Base-by-base conservation (phyloP, 805 yeast genomes). In the Candida multigemmis region DNA sequence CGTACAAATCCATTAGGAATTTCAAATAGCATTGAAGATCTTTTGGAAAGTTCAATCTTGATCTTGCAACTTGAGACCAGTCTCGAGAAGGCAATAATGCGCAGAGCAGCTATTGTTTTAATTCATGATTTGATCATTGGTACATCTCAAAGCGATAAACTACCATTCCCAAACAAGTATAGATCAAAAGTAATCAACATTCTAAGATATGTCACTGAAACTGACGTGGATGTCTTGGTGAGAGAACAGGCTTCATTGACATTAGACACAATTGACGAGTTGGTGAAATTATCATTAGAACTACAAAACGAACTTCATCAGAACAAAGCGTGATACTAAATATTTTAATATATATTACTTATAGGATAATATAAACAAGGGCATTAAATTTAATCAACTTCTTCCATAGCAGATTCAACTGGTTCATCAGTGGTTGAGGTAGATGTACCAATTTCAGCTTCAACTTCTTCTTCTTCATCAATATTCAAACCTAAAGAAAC, bases 371-470 rank as follows among this genome's bases (percentile, higher is more conserved):
- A n/a, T n/a, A n/a, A n/a, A n/a, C n/a, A n/a, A n/a, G n/a, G n/a
- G n/a, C n/a, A n/a, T n/a, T n/a, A 3, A 13, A 25, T 40, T 44
- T 82, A 89, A 67, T 89, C 98, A 61, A 89, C 96, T 71, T 89
- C 98, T 75, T 89, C 98, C 98, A 89, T 91, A 54, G 86, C 94
- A 40, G 93, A 78, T 69, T 85, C 95, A 53, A 77, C 86, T 50
- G 77, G 75, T 36, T 74, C 77, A 49, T 74, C 87, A 39, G 70
- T 71, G 38, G 69, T 60, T 16, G 65, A 45, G 23, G 68, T 55
- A 37, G 71, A 62, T 31, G 58, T 50, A 36, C 67, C 61, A 41
- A 66, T 71, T 42, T 65, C 77, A 41, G 67, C 63, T 37, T 68
- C 64, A 28, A 50, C 68, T 41, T 58, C 74, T 52, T 77, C 84